Conservation (phyloP, 225 moss, liverwort and hornwort genomes). For the Neckera pumila region DNA sequence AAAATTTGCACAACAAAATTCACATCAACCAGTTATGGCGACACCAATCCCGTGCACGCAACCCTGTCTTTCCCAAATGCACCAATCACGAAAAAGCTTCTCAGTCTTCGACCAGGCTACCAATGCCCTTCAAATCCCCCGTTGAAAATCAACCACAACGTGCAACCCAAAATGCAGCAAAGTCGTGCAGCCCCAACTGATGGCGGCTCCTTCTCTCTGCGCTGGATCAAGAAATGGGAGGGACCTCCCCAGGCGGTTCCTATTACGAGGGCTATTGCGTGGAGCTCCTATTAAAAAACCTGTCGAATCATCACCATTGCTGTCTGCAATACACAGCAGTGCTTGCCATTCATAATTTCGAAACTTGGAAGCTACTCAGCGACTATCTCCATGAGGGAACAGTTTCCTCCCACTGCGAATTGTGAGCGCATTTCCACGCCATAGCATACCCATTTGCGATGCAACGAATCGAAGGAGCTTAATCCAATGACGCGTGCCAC, state of each 20-base stretch:
- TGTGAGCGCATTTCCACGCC: not conserved
- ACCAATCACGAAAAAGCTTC: not conserved
- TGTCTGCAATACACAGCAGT: not conserved
- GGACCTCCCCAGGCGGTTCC: not conserved
- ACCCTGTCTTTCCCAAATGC: not conserved
- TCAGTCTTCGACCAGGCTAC: not conserved
- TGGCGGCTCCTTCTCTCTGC: not conserved
- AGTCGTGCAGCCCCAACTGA: not conserved
- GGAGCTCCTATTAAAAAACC: not conserved
- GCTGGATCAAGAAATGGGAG: not conserved
- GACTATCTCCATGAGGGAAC: not conserved
- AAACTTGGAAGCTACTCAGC: not conserved
- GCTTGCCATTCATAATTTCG: not conserved
- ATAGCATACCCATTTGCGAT: not conserved
- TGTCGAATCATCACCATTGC: not conserved
- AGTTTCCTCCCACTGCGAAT: not conserved
- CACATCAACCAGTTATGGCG: not conserved
- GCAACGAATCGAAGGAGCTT: not conserved
- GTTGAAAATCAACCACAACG: not conserved
- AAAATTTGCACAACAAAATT: not conserved
- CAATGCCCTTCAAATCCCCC: not conserved
- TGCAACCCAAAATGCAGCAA: not conserved
- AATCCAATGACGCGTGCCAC: not conserved
- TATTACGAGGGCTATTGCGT: not conserved
- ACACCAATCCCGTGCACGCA: not conserved